phyloP scores from a whole-genome alignment of 192 early-diverging fungal genomes.

The Coemansia sp. region DNA sequence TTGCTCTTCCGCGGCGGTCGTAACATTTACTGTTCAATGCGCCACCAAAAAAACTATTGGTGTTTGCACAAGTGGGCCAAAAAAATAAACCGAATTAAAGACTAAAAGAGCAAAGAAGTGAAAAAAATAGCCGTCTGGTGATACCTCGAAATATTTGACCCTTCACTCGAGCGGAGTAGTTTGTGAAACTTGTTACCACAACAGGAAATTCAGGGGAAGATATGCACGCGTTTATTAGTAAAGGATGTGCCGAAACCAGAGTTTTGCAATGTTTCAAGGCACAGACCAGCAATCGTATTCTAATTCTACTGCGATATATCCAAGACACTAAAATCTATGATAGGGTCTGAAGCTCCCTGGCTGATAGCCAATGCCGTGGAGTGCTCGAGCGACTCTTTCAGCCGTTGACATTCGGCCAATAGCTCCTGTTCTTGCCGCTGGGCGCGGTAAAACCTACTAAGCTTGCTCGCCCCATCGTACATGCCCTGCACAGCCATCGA shows the following conservation, averaged over 20 bases:
- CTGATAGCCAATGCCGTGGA: constrained; percentile 30
- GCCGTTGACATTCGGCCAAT: constrained; percentile 29
- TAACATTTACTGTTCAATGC: background rate
- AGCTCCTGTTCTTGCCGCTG: constrained; percentile 29
- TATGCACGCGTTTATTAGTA: background rate
- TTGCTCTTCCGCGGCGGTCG: constrained; percentile 3
- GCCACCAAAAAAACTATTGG: background rate
- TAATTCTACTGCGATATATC: background rate
- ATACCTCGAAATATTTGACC: no score
- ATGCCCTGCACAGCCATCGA: constrained; percentile 1
- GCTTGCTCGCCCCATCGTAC: constrained; percentile 11
- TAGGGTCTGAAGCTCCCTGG: constrained; percentile 1
- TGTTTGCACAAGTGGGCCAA: background rate
- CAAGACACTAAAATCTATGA: background rate
- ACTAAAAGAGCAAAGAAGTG: background rate
- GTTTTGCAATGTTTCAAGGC: background rate
- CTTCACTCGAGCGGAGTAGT: no score
- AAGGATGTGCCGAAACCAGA: background rate
- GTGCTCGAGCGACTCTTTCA: constrained; percentile 34
- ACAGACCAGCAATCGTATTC: no score
- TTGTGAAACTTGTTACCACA: no score
- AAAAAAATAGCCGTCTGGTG: background rate
- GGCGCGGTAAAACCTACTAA: constrained; percentile 19
- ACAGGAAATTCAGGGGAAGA: no score
- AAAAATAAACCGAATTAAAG: background rate